Evolutionary conservation across 2,329 filamentous ascomycete species (phyloP), one percentile per base, ranked within the genome.

Genomic region (Fusarium stilboides): DNA sequence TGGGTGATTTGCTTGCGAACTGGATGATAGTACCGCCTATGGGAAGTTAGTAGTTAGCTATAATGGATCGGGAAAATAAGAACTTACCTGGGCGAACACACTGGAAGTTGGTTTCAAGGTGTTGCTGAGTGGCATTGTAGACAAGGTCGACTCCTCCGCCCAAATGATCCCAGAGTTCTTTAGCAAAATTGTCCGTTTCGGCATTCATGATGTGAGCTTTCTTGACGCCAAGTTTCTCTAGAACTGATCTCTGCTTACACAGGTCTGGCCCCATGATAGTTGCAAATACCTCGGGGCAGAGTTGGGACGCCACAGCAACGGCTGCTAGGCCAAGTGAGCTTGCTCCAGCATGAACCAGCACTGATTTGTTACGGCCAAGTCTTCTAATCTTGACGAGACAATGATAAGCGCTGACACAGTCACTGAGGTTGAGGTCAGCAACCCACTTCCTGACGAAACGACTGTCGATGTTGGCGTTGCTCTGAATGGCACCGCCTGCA

Each of bases 281-380:
- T 3, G 77, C 78, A 56, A 83, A 84, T 3, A 88, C 69, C 4
- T 80, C 76, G 10, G 79, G 80, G 1, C 79, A 82, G 8, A 76
- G 65, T 3, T 74, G 57, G 44, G 69, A 75, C 24, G 82, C 81
- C 4, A 86, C 64, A 13, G 79, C 76, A 4, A 87, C 68, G 4
- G 82, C 84, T 12, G 80, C 81, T 37, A 83, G 77, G 2, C 85
- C 84, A 20, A 81, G 76, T 0, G 78, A 77, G 47, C 83, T 82
- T 6, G 81, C 79, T 5, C 80, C 85, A 12, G 78, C 78, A 52
- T 85, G 82, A 19, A 87, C 76, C 6, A 87, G 76, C 6, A 86
- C 76, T 4, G 67, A 78, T 10, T 77, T 72, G 5, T 71, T 70
- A n/a, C 39, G 43, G 8, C 54, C 49, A 19, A 74, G 52, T 37